Base-by-base conservation (phyloP, 306 rosid species). In the Macrotyloma uniflorum region DNA sequence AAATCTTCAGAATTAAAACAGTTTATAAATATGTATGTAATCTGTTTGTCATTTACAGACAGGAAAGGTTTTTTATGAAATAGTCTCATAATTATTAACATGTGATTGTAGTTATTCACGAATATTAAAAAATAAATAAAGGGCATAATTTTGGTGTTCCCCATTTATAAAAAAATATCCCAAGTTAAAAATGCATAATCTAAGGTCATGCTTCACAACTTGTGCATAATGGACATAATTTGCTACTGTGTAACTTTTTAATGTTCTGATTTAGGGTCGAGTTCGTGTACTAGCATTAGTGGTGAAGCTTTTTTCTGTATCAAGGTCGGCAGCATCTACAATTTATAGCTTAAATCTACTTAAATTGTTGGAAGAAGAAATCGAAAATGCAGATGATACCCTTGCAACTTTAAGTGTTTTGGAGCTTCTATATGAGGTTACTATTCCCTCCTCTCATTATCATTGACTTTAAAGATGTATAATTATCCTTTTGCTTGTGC, bases 381-480 rank as follows among this genome's bases (percentile, higher is more conserved):
- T 93, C 86, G 85, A 82, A 64, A 85, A 86, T 43, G 30, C 93
- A 72, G 72, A 85, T 38, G 99, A 95, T 82, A 87, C 90, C 73
- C 99, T 93, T 75, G 91, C 82, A 63, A 91, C 96, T 65, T 73
- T 91, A 81, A 88, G 89, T 50, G 97, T 88, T 75, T 85, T 95
- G 91, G 99, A 95, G 89, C 96, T 95, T 59, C 82, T 95, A 47
- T 95, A 88, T 19, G 99, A 95, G 99, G 99, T 95, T 77, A 74
- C 68, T 53, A 14, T 26, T 70, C 26, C 71, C 76, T 72, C 54
- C 71, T 13, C 28, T 72, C 62, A 22, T 65, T 24, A 38, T 38
- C 43, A 38, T 79, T 26, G 32, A 46, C 46, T 47, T 58, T 9
- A 50, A 49, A 49, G n/a, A 50, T 71, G 40, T 13, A 69, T 69